Percentiles rank a stretch among this genome's conserved stretches.
phyloP scores from a whole-genome alignment of 257 asterid genomes.

The Ligustrum vulgare region DNA sequence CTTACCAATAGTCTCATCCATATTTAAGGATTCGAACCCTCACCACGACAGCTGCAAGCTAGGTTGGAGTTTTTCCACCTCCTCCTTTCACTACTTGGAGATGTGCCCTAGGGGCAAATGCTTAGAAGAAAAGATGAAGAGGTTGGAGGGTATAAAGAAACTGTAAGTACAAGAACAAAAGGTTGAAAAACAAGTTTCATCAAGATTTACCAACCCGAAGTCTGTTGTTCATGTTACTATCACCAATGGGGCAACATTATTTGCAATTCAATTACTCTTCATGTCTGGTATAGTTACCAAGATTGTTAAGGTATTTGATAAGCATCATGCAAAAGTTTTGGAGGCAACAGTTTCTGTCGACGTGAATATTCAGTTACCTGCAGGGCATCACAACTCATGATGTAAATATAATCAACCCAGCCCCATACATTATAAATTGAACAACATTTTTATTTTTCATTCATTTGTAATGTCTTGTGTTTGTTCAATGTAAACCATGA shows the following conservation, averaged over 20 bases:
- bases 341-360: slow-evolving; percentile 49
- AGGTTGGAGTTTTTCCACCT: too few species aligned
- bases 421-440: too few species aligned
- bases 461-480: slow-evolving; percentile 14
- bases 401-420: too few species aligned
- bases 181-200: slow-evolving; percentile 21
- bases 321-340: slow-evolving; percentile 56
- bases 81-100: too few species aligned
- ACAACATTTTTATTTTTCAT: slow-evolving; percentile 15
- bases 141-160: slow-evolving; percentile 53
- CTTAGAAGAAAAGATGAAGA: slow-evolving; percentile 49
- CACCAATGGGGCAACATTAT: slow-evolving; percentile 42
- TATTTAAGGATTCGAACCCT: too few species aligned
- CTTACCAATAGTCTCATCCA: too few species aligned
- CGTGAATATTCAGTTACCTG: too few species aligned
- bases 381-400: too few species aligned
- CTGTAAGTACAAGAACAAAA: slow-evolving; percentile 15
- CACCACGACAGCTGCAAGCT: too few species aligned
- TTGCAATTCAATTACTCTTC: slow-evolving; percentile 44
- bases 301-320: slow-evolving; percentile 46
- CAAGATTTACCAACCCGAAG: slow-evolving; percentile 30
- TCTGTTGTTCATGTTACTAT: slow-evolving; percentile 37
- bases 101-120: too few species aligned
- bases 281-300: slow-evolving; percentile 38
- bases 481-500: slow-evolving; percentile 9